Conservation (phyloP, 2,329 filamentous ascomycete genomes). For the Paracoccidioides lutzii region DNA sequence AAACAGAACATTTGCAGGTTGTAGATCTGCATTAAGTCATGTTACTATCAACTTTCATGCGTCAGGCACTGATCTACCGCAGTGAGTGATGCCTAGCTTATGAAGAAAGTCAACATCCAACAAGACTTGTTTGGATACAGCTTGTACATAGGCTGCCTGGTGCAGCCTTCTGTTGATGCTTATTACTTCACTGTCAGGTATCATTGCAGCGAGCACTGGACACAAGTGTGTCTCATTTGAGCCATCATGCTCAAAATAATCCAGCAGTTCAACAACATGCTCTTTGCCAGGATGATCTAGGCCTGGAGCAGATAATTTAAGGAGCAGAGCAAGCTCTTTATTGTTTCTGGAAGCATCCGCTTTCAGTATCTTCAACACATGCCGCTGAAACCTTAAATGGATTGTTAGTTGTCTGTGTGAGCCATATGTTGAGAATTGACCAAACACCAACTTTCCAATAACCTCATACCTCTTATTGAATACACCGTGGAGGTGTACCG, state of each 20-base stretch:
- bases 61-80: slow-evolving; percentile 8
- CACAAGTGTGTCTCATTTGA: slow-evolving; percentile 16
- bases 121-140: slow-evolving; percentile 12
- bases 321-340: slow-evolving; percentile 13
- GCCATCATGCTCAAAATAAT: slow-evolving; percentile 16
- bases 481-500: slow-evolving; percentile 15
- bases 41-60: not conserved
- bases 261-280: slow-evolving; percentile 14
- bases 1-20: slow-evolving; percentile 16
- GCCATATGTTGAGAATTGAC: slow-evolving; percentile 17
- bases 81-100: slow-evolving; percentile 10
- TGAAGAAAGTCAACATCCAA: slow-evolving; percentile 13
- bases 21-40: slow-evolving; percentile 11
- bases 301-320: slow-evolving; percentile 6
- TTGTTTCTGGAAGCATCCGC: slow-evolving; percentile 13
- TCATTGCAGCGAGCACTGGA: slow-evolving; percentile 17
- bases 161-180: slow-evolving; percentile 9
- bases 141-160: slow-evolving; percentile 8
- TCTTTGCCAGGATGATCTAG: slow-evolving; percentile 12
- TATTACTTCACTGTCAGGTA: slow-evolving; percentile 14
- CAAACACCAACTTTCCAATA: slow-evolving; percentile 13
- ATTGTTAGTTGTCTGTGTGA: slow-evolving; percentile 9
- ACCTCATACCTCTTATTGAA: slow-evolving; percentile 14
- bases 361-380: slow-evolving; percentile 18
- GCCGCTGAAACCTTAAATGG: slow-evolving; percentile 9